Evolutionary conservation across 768 basidiomycete genomes (phyloP).

Genomic region (Termitomyces sp.): DNA sequence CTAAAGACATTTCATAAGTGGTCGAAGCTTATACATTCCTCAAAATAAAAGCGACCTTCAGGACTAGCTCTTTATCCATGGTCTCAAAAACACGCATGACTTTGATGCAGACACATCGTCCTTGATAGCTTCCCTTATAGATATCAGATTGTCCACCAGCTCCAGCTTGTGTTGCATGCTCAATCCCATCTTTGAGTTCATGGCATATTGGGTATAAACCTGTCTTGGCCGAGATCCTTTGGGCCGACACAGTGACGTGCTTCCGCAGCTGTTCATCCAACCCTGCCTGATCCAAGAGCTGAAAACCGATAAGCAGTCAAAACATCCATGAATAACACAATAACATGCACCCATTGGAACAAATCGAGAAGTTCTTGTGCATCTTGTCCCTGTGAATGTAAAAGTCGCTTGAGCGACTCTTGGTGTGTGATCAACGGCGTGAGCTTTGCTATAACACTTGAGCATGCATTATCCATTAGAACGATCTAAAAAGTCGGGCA

Average conservation of each 20-base stretch:
- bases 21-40: neutral
- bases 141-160: conserved; percentile 3
- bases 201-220: neutral
- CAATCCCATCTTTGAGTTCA: neutral
- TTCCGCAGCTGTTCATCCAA: neutral
- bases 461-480: neutral
- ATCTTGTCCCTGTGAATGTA: neutral
- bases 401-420: neutral
- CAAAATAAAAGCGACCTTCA: neutral
- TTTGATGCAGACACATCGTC: conserved; percentile 1
- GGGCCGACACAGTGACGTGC: too few relatives aligned
- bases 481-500: too few relatives aligned
- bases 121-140: neutral
- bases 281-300: neutral
- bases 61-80: neutral
- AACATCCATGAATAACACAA: neutral
- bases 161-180: neutral
- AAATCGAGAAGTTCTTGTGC: neutral
- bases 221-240: neutral
- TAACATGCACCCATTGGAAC: neutral
- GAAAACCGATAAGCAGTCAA: too few relatives aligned
- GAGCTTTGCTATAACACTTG: neutral
- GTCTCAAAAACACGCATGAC: neutral
- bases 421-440: neutral
- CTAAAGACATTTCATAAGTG: neutral